Conservation (phyloP, 768 basidiomycete genomes). For the Omphalotus guepiniiformis region DNA sequence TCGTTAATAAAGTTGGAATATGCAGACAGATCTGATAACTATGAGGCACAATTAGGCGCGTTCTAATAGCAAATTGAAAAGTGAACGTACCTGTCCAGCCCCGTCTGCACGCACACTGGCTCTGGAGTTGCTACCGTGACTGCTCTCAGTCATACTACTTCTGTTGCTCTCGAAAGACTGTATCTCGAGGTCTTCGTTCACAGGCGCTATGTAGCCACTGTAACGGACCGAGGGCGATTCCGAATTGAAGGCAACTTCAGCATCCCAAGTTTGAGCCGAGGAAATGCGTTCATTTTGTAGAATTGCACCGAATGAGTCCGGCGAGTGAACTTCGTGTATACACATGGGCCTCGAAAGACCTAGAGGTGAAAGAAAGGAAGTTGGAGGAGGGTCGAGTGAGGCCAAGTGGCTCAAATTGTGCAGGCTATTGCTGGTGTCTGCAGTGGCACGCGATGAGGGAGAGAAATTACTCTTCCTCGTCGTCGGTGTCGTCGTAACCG, state of each 20-base stretch:
- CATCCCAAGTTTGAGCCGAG: background rate
- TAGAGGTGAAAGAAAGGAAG: conserved; percentile 17
- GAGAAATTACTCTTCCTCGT: conserved; percentile 27
- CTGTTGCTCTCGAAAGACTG: conserved; percentile 41
- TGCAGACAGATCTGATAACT: background rate
- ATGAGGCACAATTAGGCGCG: background rate
- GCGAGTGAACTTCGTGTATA: conserved; percentile 51
- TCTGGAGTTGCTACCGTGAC: background rate
- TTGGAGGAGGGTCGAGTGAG: background rate
- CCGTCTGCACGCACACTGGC: conserved; percentile 1
- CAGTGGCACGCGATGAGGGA: conserved; percentile 24
- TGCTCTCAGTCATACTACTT: background rate
- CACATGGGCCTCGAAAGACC: conserved; percentile 36
- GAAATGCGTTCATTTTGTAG: background rate
- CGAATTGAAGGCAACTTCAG: background rate
- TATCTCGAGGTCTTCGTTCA: conserved; percentile 51
- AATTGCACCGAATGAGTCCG: conserved; percentile 3
- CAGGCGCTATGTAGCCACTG: conserved; percentile 49
- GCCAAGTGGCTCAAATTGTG: background rate
- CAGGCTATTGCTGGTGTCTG: conserved; percentile 1
- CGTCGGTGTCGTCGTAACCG: conserved; percentile 29
- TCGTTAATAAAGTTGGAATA: conserved; percentile 9
- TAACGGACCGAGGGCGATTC: conserved; percentile 37
- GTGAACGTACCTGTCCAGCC: conserved; percentile 7
- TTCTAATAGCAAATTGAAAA: background rate